Evolutionary conservation across 2,329 filamentous ascomycete species (phyloP), one percentile per base, ranked within the genome.

Genomic region (Sporothrix protearum): DNA sequence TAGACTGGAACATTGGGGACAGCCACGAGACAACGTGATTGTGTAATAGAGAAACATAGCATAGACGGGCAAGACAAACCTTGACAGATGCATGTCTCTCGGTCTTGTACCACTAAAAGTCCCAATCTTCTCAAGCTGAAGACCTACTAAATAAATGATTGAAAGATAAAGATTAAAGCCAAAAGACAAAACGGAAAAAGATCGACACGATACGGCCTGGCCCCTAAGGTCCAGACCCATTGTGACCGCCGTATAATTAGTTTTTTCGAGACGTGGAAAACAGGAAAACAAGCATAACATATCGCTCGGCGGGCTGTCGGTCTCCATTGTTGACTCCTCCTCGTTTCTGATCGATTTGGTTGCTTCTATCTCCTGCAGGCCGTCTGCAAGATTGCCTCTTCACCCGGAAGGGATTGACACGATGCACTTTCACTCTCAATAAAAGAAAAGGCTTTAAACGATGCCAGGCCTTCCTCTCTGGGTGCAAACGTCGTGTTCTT

Each of bases 1-100:
- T 2, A 25, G 28, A 8, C 59, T 45, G n/a, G 59, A 64, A 45
- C 33, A 61, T 0, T 39, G 2, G 30, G 28, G n/a, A 12, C n/a
- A 47, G 19, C 42, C 12, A 4, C 42, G 42, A 47, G 42, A 47
- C 42, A 47, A 47, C 42, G 42, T 47, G 42, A 47, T 19, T 47
- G 42, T n/a, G 55, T 36, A 6, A 36, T 64, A 45, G 14, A 30
- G 45, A 33, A 8, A 47, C 45, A 64, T 36, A 8, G 33, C 8
- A 4, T 36, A 3, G 33, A 4, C 33, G 33, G 19, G 19, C 9
- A 25, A 51, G 49, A 51, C 49, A 51, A 51, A n/a, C 14, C 22
- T 42, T 66, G 63, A 47, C 63, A 47, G 22, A 66, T 66, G 42
- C 14, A 49, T 66, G 63, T 66, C 42, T 66, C 30, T 25, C 57